Base-by-base conservation (phyloP, 495 filamentous ascomycete species). In the Clohesyomyces aquaticus region DNA sequence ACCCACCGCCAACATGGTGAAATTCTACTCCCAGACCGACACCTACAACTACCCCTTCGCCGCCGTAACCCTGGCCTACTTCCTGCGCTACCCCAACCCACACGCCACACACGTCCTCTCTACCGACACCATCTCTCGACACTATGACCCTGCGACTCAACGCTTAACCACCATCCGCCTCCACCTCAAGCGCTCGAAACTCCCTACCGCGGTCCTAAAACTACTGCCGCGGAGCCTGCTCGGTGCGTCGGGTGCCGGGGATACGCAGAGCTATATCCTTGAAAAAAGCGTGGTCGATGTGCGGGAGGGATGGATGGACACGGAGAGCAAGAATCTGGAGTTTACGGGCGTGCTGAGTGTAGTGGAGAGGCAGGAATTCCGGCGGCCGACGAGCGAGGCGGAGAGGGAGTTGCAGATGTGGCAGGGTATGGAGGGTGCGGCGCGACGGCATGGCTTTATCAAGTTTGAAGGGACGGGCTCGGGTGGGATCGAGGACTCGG, bases 11-110 rank as follows among this genome's bases (percentile, higher is more conserved):
- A 74, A 27, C 59, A 91, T 85, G 81, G 91, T 93, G 74, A 92
- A 92, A 77, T 91, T 92, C 78, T 92, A 94, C 81, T 90, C 93
- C 73, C 90, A 86, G 74, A 83, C 83, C 74, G 94, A 90, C 76
- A 87, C 84, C 76, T 98, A 98, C 80, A 86, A 90, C 76, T 96
- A 96, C 76, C 87, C 90, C 68, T 95, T 94, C 76, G 87, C 91
- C 62, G 85, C 88, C 64, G 94, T 99, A 42, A 93, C 92, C 9
- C 88, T 99, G 65, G 94, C 94, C 77, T 99, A 96, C 83, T 98
- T 97, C 82, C 90, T 99, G 53, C 93, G 94, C 41, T 99, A 99
- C 76, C 95, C 94, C 16, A 99, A 99, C 75, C 94, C 94, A 11
- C 97, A 96, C 77, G 88, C 89, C 62, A 89, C 83, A 67, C 94